Evolutionary conservation across 2,329 filamentous ascomycete genomes (phyloP).

Genomic region (Ceratocystiopsis brevicomis): DNA sequence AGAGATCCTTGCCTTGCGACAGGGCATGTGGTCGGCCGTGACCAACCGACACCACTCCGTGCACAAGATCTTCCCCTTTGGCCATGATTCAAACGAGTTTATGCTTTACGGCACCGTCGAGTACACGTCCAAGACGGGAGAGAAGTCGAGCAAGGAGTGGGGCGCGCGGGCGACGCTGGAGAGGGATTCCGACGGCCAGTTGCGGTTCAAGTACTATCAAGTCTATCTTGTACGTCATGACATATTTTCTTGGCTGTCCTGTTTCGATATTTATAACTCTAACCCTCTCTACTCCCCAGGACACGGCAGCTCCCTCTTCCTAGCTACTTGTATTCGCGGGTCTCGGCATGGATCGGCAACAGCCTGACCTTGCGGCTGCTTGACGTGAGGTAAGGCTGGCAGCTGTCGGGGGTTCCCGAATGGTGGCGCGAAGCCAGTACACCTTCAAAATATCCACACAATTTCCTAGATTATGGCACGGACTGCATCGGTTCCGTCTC

Average conservation of each 20-base stretch:
- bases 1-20: constrained; percentile 15
- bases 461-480: constrained; percentile 39
- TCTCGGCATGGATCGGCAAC: too few relatives aligned
- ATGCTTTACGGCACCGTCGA: constrained; percentile 17
- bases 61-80: constrained; percentile 15
- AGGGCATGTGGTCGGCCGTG: constrained; percentile 16
- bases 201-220: constrained; percentile 34
- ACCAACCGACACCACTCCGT: constrained; percentile 14
- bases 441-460: too few relatives aligned
- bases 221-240: constrained; percentile 28
- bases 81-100: constrained; percentile 11
- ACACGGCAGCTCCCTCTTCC: not conserved
- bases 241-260: not conserved
- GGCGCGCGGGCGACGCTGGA: constrained; percentile 32
- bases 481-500: constrained; percentile 54
- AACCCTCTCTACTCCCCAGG: not conserved
- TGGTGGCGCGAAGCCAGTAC: too few relatives aligned
- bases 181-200: constrained; percentile 26
- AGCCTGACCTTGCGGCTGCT: too few relatives aligned
- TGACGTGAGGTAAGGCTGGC: not conserved
- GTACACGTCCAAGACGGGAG: constrained; percentile 12
- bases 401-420: too few relatives aligned
- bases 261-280: not conserved
- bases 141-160: constrained; percentile 27
- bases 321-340: too few relatives aligned